Conservation (phyloP, 371 early-diverging fungal species). For the Mucor sp. region DNA sequence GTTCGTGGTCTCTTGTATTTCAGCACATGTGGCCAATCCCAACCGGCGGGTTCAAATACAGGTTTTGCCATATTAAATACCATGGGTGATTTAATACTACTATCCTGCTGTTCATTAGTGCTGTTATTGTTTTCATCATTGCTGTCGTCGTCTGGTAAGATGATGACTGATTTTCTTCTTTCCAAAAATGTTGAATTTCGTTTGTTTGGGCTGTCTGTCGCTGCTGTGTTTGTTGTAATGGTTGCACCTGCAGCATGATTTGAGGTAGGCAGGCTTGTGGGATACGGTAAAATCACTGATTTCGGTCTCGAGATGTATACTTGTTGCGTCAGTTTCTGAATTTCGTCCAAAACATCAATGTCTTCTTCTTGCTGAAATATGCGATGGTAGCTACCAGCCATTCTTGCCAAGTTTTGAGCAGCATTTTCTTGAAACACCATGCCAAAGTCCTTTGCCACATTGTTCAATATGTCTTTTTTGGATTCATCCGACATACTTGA, state of each 20-base stretch:
- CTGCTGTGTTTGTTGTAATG: background rate
- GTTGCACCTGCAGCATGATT: background rate
- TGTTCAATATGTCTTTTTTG: slow-evolving; percentile 18
- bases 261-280: slow-evolving; percentile 10
- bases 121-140: background rate
- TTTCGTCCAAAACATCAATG: slow-evolving; percentile 14
- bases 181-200: slow-evolving; percentile 23
- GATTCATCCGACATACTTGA: slow-evolving; percentile 16
- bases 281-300: slow-evolving; percentile 16
- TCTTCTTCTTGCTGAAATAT: slow-evolving; percentile 26
- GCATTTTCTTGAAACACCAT: slow-evolving; percentile 43
- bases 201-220: background rate
- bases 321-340: slow-evolving; percentile 20
- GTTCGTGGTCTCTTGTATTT: slow-evolving; percentile 23
- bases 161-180: slow-evolving; percentile 24
- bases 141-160: background rate
- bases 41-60: slow-evolving; percentile 38
- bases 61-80: slow-evolving; percentile 36
- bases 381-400: slow-evolving; percentile 31
- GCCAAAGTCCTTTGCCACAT: slow-evolving; percentile 28
- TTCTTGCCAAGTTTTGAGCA: slow-evolving; percentile 34
- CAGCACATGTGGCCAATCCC: slow-evolving; percentile 36
- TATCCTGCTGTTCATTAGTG: background rate
- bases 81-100: slow-evolving; percentile 2
- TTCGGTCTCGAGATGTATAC: slow-evolving; percentile 16